Evolutionary conservation across 179 eudicot genomes (phyloP).

Genomic region (Beta lomatogona): DNA sequence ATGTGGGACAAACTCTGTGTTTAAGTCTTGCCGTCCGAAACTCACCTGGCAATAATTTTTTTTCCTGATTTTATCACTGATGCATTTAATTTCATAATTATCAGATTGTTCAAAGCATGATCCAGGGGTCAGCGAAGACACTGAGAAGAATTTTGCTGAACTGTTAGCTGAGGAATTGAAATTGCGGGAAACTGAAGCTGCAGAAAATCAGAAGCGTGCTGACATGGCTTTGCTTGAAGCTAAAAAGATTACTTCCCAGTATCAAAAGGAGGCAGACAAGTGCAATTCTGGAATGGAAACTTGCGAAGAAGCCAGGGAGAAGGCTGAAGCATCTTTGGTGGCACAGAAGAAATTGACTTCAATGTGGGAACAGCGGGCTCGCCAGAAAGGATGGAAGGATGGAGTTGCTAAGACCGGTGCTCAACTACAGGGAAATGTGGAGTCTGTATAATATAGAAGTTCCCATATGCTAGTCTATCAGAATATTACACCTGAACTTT

Average conservation of each 20-base stretch:
- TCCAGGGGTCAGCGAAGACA: conserved; percentile 46
- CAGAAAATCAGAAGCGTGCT: conserved; percentile 61
- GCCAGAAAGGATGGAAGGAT: conserved; percentile 68
- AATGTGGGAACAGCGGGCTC: conserved; percentile 78
- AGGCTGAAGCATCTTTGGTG: conserved; percentile 60
- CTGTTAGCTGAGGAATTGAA: conserved; percentile 59
- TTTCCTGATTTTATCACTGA: background rate
- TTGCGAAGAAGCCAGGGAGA: conserved; percentile 89
- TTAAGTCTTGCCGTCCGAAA: background rate
- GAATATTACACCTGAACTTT: background rate
- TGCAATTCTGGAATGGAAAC: conserved; percentile 80
- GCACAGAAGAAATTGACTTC: conserved; percentile 70
- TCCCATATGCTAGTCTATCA: background rate
- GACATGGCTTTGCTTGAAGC: conserved; percentile 63
- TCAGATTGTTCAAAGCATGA: conserved; percentile 53
- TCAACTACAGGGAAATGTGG: conserved; percentile 38
- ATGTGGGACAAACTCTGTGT: background rate
- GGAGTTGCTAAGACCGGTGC: conserved; percentile 30
- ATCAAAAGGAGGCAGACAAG: conserved; percentile 84
- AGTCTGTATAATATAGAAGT: conserved; percentile 29
- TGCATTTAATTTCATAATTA: conserved; percentile 2
- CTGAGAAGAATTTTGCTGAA: conserved; percentile 46
- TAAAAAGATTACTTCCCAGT: conserved; percentile 68
- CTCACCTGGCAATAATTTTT: background rate
- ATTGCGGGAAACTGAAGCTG: conserved; percentile 65